These are phyloP conservation scores for Echites panduratus DNA, from an alignment of 257 asterid genomes.

Conservation along the genomic window DNA sequence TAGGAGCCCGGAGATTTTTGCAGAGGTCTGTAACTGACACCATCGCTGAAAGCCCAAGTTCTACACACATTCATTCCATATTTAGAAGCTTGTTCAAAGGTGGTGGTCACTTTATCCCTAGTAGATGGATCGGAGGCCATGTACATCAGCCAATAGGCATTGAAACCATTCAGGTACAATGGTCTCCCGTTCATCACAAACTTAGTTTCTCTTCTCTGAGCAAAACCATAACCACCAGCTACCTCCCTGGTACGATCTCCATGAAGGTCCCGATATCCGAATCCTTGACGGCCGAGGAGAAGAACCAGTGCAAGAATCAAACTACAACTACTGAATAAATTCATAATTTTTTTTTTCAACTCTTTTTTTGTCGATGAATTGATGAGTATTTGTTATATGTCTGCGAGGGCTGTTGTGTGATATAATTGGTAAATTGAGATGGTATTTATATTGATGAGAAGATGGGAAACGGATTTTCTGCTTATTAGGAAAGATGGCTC, in stretches of 20 bases:
- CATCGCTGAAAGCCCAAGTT: slow-evolving; percentile 31
- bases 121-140: slow-evolving; percentile 25
- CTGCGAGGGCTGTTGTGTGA: no score
- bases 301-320: not conserved
- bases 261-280: not conserved
- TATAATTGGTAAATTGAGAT: no score
- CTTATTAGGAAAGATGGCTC: no score
- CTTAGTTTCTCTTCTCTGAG: slow-evolving; percentile 18
- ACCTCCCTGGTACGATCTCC: no score
- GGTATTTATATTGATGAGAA: no score
- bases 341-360: not conserved
- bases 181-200: slow-evolving; percentile 17
- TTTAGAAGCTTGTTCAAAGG: slow-evolving; percentile 24
- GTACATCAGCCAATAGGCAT: slow-evolving; percentile 36
- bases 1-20: slow-evolving; percentile 26
- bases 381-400: no score
- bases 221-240: slow-evolving; percentile 1
- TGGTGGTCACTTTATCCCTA: slow-evolving; percentile 13
- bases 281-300: not conserved
- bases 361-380: not conserved
- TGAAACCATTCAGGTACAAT: slow-evolving; percentile 28
- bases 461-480: no score
- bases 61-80: slow-evolving; percentile 29
- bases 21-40: slow-evolving; percentile 21
- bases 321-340: not conserved